A percentile compares a stretch with the other conserved stretches of the same genome.
These are phyloP conservation scores for Aureobasidium vineae DNA, from an alignment of 2,329 filamentous ascomycete genomes.

Conservation along the genomic window DNA sequence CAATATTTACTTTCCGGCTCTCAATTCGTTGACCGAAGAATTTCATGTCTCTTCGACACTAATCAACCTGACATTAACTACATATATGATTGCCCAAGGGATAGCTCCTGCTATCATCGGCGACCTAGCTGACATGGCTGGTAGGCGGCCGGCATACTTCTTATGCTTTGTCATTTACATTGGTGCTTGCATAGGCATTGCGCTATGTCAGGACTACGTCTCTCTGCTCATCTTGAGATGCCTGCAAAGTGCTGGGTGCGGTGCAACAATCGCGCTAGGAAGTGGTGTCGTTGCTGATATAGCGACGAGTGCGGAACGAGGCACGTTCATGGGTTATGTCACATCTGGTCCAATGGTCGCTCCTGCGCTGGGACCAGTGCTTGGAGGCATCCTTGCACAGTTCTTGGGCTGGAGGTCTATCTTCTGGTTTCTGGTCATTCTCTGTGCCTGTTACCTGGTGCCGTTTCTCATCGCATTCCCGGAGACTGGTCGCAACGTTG, in stretches of 20 bases:
- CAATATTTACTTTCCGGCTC: constrained; percentile 47
- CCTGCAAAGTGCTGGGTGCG: constrained; percentile 43
- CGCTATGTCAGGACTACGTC: constrained; percentile 42
- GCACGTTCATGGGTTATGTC: constrained; percentile 39
- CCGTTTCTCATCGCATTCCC: constrained; percentile 37
- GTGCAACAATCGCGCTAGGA: constrained; percentile 42
- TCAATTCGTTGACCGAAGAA: constrained; percentile 27
- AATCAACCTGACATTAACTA: constrained; percentile 30
- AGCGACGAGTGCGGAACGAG: constrained; percentile 39
- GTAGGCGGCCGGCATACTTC: constrained; percentile 53
- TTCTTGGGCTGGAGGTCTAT: constrained; percentile 41
- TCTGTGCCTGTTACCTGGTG: constrained; percentile 38
- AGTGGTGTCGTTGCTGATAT: constrained; percentile 41
- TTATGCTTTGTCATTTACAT: constrained; percentile 48
- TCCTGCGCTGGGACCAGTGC: constrained; percentile 34
- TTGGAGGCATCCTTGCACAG: constrained; percentile 38
- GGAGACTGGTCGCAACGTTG: constrained; percentile 45
- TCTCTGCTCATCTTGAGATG: constrained; percentile 43
- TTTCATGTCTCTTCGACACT: constrained; percentile 28
- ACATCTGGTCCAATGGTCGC: constrained; percentile 33
- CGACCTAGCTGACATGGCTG: constrained; percentile 52
- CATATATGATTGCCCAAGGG: constrained; percentile 46
- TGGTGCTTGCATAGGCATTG: constrained; percentile 44
- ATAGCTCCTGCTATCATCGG: constrained; percentile 54
- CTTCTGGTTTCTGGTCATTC: constrained; percentile 49